A percentile compares a stretch with the other conserved stretches of the same genome.
These are phyloP conservation scores for Xylaria sp. DNA, from an alignment of 2,329 filamentous ascomycete species.

Conservation along the genomic window DNA sequence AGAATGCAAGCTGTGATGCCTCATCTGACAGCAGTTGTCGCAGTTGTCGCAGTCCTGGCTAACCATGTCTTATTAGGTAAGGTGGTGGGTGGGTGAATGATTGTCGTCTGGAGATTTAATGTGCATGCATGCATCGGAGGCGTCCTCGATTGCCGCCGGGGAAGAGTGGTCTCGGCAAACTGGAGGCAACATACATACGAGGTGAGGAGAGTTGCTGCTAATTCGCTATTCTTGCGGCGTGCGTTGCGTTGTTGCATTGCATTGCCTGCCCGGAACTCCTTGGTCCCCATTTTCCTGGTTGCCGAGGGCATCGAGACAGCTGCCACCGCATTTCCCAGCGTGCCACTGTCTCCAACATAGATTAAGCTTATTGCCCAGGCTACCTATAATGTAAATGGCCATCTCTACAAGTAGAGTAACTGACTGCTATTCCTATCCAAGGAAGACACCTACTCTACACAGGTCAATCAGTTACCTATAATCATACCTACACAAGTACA, in stretches of 20 bases:
- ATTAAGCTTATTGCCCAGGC: constrained; percentile 10
- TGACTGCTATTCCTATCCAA: not conserved
- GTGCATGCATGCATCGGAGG: constrained; percentile 15
- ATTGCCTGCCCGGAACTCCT: constrained; percentile 32
- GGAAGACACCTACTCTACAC: no score
- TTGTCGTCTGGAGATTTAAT: not conserved
- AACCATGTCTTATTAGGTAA: constrained; percentile 12
- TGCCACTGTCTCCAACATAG: not conserved
- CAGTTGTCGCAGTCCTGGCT: not conserved
- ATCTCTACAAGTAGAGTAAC: not conserved
- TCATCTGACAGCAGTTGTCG: not conserved
- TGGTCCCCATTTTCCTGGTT: constrained; percentile 14
- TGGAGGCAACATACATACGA: not conserved
- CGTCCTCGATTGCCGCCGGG: constrained; percentile 24
- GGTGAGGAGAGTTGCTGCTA: constrained; percentile 13
- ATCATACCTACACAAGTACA: not conserved
- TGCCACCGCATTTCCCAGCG: not conserved
- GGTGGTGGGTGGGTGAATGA: no score
- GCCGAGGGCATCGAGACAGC: constrained; percentile 28
- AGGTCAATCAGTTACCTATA: no score
- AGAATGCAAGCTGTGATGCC: not conserved
- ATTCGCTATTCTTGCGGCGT: constrained; percentile 16
- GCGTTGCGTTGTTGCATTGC: constrained; percentile 23
- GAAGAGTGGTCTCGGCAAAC: constrained; percentile 11
- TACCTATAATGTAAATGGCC: not conserved